Conservation (phyloP, 345 rosid genomes). For the Aquilaria sinensis region DNA sequence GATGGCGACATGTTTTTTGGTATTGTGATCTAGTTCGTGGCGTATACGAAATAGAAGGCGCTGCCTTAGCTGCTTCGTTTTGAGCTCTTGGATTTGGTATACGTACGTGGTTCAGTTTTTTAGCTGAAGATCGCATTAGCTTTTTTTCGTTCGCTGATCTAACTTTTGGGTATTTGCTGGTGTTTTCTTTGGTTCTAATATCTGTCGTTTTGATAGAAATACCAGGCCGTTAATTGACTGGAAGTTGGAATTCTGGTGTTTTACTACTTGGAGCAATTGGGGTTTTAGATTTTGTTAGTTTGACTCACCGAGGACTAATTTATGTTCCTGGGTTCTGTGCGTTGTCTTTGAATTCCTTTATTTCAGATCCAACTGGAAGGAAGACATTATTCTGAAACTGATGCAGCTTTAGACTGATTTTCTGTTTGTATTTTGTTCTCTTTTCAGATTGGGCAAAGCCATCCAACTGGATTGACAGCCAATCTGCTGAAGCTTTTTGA, state of each 20-base stretch:
- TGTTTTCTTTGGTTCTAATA: conserved; percentile 1
- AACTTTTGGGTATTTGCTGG: neutral
- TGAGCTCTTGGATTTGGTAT: too few relatives aligned
- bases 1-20: neutral
- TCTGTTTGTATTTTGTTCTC: conserved; percentile 10
- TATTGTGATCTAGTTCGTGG: neutral
- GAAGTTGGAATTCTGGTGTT: too few relatives aligned
- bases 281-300: too few relatives aligned
- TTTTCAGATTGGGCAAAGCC: conserved; percentile 94
- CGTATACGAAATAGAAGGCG: too few relatives aligned
- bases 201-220: too few relatives aligned
- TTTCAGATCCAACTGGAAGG: neutral
- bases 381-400: too few relatives aligned
- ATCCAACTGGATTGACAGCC: conserved; percentile 87
- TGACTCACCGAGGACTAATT: too few relatives aligned
- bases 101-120: neutral
- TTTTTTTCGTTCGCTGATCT: neutral
- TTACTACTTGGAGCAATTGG: too few relatives aligned
- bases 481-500: conserved; percentile 91
- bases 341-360: neutral
- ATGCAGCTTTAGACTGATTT: neutral
- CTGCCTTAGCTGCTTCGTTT: too few relatives aligned
- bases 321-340: neutral
- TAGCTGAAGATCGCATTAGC: neutral
- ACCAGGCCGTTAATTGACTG: too few relatives aligned